These are phyloP conservation scores for Phytophthora colocasiae DNA, from an alignment of 352 stramenopile genomes.

Conservation along the genomic window DNA sequence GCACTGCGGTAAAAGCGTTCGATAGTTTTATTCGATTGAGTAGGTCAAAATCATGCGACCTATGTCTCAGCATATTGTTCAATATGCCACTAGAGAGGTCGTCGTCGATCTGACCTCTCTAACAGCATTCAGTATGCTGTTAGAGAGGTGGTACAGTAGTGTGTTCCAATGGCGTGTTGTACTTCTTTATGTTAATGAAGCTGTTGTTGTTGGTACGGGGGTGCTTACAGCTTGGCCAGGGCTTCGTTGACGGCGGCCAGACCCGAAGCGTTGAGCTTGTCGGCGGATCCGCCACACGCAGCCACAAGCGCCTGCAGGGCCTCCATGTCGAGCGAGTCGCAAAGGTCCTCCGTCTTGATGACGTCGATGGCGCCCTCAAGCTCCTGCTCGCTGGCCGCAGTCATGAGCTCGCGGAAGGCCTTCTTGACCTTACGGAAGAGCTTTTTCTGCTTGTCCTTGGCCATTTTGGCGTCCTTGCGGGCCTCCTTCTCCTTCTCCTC, in stretches of 20 bases:
- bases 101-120: too few species aligned
- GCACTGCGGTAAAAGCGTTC: too few species aligned
- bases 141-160: too few species aligned
- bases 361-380: constrained; percentile 68
- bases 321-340: constrained; percentile 77
- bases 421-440: constrained; percentile 87
- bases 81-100: too few species aligned
- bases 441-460: constrained; percentile 89
- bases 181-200: constrained; percentile 28
- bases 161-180: too few species aligned
- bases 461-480: constrained; percentile 76
- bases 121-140: too few species aligned
- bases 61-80: too few species aligned
- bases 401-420: constrained; percentile 82
- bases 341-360: constrained; percentile 80
- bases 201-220: background rate
- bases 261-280: constrained; percentile 64
- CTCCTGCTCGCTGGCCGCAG: constrained; percentile 61
- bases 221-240: constrained; percentile 53
- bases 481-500: constrained; percentile 76
- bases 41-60: too few species aligned
- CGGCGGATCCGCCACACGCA: constrained; percentile 55
- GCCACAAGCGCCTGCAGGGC: constrained; percentile 71
- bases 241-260: constrained; percentile 58
- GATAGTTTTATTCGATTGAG: too few species aligned